Evolutionary conservation across 2,329 filamentous ascomycete genomes (phyloP).

Genomic region (Colletotrichum tropicale): DNA sequence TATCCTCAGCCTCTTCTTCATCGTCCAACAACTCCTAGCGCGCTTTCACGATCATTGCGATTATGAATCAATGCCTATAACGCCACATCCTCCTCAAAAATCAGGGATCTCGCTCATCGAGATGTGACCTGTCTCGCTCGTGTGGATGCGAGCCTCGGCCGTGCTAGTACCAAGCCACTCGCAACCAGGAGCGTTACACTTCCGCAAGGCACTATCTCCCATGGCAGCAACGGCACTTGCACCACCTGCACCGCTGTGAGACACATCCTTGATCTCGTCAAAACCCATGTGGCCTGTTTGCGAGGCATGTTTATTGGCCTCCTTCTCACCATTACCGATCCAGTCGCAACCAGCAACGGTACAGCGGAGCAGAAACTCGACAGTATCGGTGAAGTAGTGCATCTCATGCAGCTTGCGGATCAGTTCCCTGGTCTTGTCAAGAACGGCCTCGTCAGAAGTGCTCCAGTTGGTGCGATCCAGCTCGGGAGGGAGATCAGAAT

Average conservation of each 20-base stretch:
- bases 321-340: conserved; percentile 70
- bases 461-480: conserved; percentile 71
- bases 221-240: not conserved
- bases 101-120: conserved; percentile 42
- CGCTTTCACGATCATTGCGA: not conserved
- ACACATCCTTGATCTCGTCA: conserved; percentile 67
- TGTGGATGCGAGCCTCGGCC: conserved; percentile 61
- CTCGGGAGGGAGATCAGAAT: conserved; percentile 67
- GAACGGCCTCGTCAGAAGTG: conserved; percentile 65
- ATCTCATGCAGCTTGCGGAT: conserved; percentile 68
- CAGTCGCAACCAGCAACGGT: conserved; percentile 68
- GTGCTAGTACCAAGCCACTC: conserved; percentile 71
- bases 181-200: conserved; percentile 70
- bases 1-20: not conserved
- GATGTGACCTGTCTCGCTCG: conserved; percentile 63
- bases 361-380: conserved; percentile 79
- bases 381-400: conserved; percentile 90
- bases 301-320: conserved; percentile 66
- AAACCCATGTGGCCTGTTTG: conserved; percentile 65
- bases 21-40: not conserved
- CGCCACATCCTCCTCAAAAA: conserved; percentile 22
- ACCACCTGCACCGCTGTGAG: conserved; percentile 41
- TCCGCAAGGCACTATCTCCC: conserved; percentile 67
- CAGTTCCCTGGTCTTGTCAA: conserved; percentile 69
- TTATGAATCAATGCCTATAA: not conserved